Conservation (phyloP, 768 basidiomycete genomes). For the Boletus sp. region DNA sequence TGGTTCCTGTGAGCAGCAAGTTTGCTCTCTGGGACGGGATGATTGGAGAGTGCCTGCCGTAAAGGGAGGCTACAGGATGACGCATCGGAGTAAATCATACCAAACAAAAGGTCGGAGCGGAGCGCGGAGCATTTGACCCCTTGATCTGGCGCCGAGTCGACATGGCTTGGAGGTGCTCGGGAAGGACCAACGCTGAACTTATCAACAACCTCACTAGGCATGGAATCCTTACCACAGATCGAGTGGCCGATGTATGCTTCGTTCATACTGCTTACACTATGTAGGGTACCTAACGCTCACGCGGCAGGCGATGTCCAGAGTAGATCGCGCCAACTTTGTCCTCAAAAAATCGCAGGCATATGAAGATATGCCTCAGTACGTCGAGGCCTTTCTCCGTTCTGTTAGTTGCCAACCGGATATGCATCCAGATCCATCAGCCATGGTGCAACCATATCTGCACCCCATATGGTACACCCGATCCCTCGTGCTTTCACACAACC, state of each 20-base stretch:
- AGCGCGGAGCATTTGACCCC: not conserved
- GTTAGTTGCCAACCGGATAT: not conserved
- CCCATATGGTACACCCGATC: conserved; percentile 73
- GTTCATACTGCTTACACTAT: not conserved
- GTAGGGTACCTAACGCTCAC: not conserved
- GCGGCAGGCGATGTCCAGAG: conserved; percentile 66
- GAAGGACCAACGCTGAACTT: conserved; percentile 67
- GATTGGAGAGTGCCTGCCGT: not conserved
- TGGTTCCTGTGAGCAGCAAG: not conserved
- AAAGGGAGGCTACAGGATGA: not conserved
- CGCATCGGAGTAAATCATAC: conserved; percentile 1
- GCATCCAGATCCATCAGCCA: conserved; percentile 63
- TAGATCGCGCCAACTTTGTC: conserved; percentile 73
- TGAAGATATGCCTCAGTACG: conserved; percentile 72
- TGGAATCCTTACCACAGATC: conserved; percentile 54
- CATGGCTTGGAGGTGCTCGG: conserved; percentile 85
- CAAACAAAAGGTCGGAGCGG: conserved; percentile 18
- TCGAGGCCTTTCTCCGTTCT: conserved; percentile 26
- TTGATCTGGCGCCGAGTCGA: not conserved
- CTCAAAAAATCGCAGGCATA: conserved; percentile 53
- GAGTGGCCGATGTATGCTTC: conserved; percentile 50
- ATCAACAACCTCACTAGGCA: conserved; percentile 58
- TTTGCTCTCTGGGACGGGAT: not conserved
- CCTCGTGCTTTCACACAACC: not conserved
- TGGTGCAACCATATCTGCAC: conserved; percentile 92